Conservation (phyloP, 441 rosid genomes). For the Daphne laureola region DNA sequence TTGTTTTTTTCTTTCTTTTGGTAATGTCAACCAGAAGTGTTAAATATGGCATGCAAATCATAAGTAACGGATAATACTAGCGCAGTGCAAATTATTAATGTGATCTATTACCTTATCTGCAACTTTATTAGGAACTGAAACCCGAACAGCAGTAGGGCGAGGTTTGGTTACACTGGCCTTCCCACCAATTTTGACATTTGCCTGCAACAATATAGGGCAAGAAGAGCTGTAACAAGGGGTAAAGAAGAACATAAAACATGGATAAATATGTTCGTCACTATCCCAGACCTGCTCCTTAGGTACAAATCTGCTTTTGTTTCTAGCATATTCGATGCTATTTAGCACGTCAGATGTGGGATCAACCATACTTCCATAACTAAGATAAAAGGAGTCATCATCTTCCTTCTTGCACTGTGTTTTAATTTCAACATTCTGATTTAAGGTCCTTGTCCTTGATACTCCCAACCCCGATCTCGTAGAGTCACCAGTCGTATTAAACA, state of each 20-base stretch:
- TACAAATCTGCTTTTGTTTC: constrained; percentile 25
- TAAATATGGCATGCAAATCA: no score
- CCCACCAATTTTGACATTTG: constrained; percentile 19
- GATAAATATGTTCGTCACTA: constrained; percentile 11
- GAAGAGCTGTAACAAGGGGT: not conserved
- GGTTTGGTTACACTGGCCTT: constrained; percentile 22
- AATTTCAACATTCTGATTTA: constrained; percentile 31
- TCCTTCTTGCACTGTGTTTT: constrained; percentile 47
- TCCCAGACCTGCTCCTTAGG: constrained; percentile 52
- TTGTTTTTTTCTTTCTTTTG: no score
- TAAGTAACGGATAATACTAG: no score
- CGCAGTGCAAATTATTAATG: not conserved
- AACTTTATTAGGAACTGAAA: constrained; percentile 15
- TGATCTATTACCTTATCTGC: constrained; percentile 31
- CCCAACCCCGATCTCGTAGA: constrained; percentile 45
- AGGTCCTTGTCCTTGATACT: constrained; percentile 25
- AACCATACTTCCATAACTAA: constrained; percentile 30
- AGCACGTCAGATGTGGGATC: constrained; percentile 34
- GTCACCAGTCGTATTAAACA: constrained; percentile 41
- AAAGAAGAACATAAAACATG: constrained; percentile 7
- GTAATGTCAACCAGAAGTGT: no score
- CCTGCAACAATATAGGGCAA: constrained; percentile 27
- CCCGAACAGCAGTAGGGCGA: constrained; percentile 21
- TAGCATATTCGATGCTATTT: constrained; percentile 33
- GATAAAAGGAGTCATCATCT: constrained; percentile 35